phyloP scores from a whole-genome alignment of 139 green algal species.

The Volvox africanus region DNA sequence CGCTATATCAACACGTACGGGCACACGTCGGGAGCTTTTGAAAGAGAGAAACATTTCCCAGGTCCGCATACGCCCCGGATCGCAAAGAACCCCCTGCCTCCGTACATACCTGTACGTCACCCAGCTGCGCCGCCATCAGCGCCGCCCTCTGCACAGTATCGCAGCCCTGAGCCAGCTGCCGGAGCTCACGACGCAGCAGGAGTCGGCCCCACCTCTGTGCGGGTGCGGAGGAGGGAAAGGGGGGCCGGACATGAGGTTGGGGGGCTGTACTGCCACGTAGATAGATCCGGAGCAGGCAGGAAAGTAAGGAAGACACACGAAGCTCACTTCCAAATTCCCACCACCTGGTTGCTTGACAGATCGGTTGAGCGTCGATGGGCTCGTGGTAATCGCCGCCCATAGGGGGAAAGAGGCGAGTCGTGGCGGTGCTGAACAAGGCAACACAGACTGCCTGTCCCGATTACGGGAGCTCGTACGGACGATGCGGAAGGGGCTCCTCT shows the following conservation, averaged over 20 bases:
- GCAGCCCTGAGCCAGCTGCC: slow-evolving; percentile 57
- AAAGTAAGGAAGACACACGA: not conserved
- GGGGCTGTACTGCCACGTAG: not conserved
- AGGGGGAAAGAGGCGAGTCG: too few species aligned
- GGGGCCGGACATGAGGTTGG: not conserved
- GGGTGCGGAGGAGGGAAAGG: not conserved
- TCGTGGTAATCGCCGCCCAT: not conserved
- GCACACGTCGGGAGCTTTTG: too few species aligned
- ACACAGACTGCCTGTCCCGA: too few species aligned
- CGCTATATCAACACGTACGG: too few species aligned
- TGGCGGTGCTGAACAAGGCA: too few species aligned
- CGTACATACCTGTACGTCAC: not conserved
- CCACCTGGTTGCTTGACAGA: too few species aligned
- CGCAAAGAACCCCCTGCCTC: too few species aligned
- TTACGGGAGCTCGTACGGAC: too few species aligned
- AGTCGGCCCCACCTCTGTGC: slow-evolving; percentile 51
- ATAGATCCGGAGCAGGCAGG: not conserved
- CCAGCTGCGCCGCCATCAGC: not conserved
- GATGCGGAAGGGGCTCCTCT: too few species aligned
- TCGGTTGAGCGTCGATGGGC: not conserved
- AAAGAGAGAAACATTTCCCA: too few species aligned
- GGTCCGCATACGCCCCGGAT: too few species aligned
- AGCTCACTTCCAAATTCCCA: too few species aligned
- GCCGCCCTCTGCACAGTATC: slow-evolving; percentile 64
- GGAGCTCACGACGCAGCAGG: slow-evolving; percentile 56